Conservation (phyloP, 768 basidiomycete genomes). For the Pluteus cervinus region DNA sequence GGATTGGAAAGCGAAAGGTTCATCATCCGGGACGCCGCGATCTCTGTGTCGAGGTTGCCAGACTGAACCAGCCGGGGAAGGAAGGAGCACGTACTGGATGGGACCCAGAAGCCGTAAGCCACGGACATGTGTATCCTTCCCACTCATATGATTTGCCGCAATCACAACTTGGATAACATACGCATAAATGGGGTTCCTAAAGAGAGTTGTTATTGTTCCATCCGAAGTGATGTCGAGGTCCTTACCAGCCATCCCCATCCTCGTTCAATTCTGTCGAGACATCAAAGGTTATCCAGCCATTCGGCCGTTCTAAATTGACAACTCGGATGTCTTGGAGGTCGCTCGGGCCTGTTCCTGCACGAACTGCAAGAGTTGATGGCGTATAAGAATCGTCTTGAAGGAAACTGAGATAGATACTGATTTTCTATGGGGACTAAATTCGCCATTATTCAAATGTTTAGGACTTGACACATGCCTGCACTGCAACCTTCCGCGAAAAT, state of each 20-base stretch:
- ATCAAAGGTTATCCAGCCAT: constrained; percentile 91
- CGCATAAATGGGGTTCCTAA: constrained; percentile 80
- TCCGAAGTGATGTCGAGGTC: constrained; percentile 9
- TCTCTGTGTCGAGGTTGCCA: constrained; percentile 25
- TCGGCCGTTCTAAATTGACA: constrained; percentile 83
- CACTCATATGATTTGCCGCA: constrained; percentile 93
- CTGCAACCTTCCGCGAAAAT: constrained; percentile 83
- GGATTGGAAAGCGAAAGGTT: constrained; percentile 5
- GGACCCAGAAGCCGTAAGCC: constrained; percentile 87
- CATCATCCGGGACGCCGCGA: constrained; percentile 27
- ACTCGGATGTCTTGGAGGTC: constrained; percentile 91
- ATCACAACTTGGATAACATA: constrained; percentile 90
- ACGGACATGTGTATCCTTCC: constrained; percentile 97
- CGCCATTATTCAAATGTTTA: background rate
- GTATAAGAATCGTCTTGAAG: constrained; percentile 94
- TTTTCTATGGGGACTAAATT: constrained; percentile 50
- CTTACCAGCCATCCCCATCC: constrained; percentile 75
- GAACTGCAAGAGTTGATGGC: constrained; percentile 82
- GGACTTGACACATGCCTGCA: constrained; percentile 54
- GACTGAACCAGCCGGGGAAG: background rate
- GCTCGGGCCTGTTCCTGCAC: constrained; percentile 85
- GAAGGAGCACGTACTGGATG: constrained; percentile 48
- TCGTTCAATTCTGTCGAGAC: constrained; percentile 75
- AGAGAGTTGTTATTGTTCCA: constrained; percentile 1
- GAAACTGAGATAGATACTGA: constrained; percentile 78